Evolutionary conservation across 2,329 filamentous ascomycete species (phyloP), one percentile per base, ranked within the genome.

Genomic region (Ceratocystiopsis minuta): DNA sequence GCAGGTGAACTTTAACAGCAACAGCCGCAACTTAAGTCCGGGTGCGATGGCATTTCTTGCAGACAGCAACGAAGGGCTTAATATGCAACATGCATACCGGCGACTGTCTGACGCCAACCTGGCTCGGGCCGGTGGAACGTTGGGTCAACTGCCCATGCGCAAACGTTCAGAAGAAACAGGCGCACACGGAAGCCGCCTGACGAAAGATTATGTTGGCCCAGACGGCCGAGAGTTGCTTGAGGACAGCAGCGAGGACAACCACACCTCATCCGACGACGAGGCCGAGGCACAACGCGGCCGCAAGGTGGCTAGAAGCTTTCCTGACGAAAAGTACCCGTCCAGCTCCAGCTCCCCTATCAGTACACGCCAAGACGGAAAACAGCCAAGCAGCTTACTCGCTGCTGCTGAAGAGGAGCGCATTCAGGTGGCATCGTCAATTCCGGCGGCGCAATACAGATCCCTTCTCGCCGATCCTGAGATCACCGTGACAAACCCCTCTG

Each of bases 331-430:
- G 16, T 42, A 41, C 31, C 56, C 60, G 43, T 50, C 52, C 36
- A 53, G 58, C 16, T 54, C 59, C 34, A 52, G 51, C 4, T 52
- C 54, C 20, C 55, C 52, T 13, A 54, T 40, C 6, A 34, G 33
- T 16, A 33, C 33, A 7, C 43, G 53, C 18, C 60, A 58, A 18
- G 56, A 57, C 33, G 52, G 49, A 5, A 59, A 60, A 45, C 65
- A 64, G 50, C 63, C 68, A 1, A 62, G 66, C 54, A 84, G 77
- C 52, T 57, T 86, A 43, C 61, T 87, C 41, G 80, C 78, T 34
- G 80, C 80, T 7, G 78, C 78, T 1, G 79, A 88, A 54, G 78
- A 85, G 66, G 82, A 88, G 55, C 72, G 70, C 20, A 65, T 70
- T 49, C 57, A 68, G 51, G 63, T 79, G 49, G 59, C 68, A 17